Evolutionary conservation across 352 stramenopile species (phyloP).

Genomic region (Pythium insidiosum): DNA sequence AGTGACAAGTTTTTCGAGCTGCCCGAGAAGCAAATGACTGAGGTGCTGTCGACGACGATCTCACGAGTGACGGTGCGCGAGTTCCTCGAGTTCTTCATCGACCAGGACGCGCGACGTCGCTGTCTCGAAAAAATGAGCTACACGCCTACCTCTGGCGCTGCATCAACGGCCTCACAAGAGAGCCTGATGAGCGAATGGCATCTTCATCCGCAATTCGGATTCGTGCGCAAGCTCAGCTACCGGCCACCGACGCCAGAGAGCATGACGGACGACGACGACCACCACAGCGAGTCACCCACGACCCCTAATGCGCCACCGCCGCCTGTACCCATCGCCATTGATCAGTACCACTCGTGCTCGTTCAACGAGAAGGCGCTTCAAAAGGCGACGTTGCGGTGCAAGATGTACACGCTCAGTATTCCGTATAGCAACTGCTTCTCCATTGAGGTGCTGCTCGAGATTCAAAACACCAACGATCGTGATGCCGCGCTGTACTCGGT

Average conservation of each 20-base stretch:
- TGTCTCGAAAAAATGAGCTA: constrained; percentile 15
- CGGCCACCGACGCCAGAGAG: constrained; percentile 15
- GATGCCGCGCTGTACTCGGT: constrained; percentile 13
- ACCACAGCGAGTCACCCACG: neutral
- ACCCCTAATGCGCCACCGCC: too few relatives aligned
- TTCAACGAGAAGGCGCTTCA: constrained; percentile 27
- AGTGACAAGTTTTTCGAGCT: constrained; percentile 38
- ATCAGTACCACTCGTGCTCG: constrained; percentile 46
- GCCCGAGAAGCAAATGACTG: constrained; percentile 31
- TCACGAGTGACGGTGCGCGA: constrained; percentile 25
- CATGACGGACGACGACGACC: neutral
- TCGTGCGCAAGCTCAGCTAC: constrained; percentile 43
- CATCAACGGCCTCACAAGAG: neutral
- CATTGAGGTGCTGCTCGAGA: constrained; percentile 44
- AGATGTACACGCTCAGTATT: constrained; percentile 58
- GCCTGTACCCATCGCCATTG: constrained; percentile 36
- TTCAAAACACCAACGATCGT: constrained; percentile 20
- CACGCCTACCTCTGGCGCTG: constrained; percentile 1
- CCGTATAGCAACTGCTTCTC: constrained; percentile 63
- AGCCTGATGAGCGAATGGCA: constrained; percentile 36
- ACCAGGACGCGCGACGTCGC: constrained; percentile 20
- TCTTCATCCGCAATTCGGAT: constrained; percentile 37
- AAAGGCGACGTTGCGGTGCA: constrained; percentile 35
- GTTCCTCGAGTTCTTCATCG: constrained; percentile 36
- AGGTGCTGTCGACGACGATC: constrained; percentile 41